Percentiles rank a stretch among this genome's conserved stretches.
Evolutionary conservation across 306 rosid genomes (phyloP).

Genomic region (Gastrolobium villosum): DNA sequence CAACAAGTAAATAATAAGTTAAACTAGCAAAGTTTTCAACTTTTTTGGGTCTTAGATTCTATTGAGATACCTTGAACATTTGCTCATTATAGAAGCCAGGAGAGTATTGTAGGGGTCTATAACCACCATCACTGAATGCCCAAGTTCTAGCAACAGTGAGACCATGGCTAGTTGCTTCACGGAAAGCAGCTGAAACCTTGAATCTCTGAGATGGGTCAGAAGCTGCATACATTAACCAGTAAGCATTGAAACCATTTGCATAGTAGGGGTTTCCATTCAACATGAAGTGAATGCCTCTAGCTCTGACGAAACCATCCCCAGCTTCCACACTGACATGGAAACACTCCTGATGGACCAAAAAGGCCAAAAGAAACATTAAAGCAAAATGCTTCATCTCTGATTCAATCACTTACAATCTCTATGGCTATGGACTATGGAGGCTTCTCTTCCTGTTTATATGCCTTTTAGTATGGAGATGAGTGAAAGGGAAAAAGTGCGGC

Average conservation of each 20-base stretch:
- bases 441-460: constrained; percentile 40
- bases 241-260: constrained; percentile 94
- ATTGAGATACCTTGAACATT: constrained; percentile 69
- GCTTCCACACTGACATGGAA: constrained; percentile 61
- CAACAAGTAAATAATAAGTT: not conserved
- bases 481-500: constrained; percentile 17
- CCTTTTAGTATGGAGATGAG: constrained; percentile 33
- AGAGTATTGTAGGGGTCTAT: constrained; percentile 80
- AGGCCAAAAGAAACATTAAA: constrained; percentile 55
- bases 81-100: constrained; percentile 93
- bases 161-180: constrained; percentile 77
- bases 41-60: not conserved
- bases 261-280: constrained; percentile 79
- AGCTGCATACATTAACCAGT: constrained; percentile 90
- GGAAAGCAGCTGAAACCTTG: constrained; percentile 75
- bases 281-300: constrained; percentile 75
- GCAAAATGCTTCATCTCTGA: constrained; percentile 67
- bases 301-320: constrained; percentile 74
- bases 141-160: constrained; percentile 94
- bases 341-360: constrained; percentile 57
- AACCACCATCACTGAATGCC: constrained; percentile 96
- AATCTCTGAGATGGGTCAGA: constrained; percentile 87
- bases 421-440: constrained; percentile 10
- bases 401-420: constrained; percentile 25
- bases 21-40: not conserved